Conservation (phyloP, 495 filamentous ascomycete species). For the Lepraria neglecta region DNA sequence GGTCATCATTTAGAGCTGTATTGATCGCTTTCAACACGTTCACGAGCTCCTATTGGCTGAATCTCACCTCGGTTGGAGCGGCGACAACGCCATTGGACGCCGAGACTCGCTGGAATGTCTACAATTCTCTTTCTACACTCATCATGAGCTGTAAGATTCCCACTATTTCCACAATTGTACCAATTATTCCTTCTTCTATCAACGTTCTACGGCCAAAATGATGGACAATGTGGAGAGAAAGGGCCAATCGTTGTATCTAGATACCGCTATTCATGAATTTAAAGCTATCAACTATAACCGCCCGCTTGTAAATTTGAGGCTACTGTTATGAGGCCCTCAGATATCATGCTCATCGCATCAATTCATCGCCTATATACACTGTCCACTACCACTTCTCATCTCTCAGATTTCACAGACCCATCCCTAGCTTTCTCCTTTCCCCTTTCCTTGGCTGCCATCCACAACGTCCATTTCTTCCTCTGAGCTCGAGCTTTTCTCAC, state of each 20-base stretch:
- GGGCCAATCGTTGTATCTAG: background rate
- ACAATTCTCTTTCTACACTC: too few species aligned
- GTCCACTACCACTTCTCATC: background rate
- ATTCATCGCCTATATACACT: conserved; percentile 8
- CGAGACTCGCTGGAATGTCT: too few species aligned
- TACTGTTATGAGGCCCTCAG: conserved; percentile 23
- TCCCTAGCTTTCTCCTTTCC: conserved; percentile 9
- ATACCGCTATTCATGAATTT: background rate
- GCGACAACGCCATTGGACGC: too few species aligned
- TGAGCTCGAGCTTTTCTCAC: conserved; percentile 2
- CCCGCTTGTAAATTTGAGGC: background rate
- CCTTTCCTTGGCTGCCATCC: conserved; percentile 7
- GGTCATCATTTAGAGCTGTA: too few species aligned
- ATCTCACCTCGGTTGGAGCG: too few species aligned
- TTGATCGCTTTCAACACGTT: too few species aligned
- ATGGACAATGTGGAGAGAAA: too few species aligned
- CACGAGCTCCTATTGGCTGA: too few species aligned
- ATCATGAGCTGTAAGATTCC: too few species aligned
- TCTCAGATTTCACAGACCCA: background rate
- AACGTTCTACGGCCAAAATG: too few species aligned
- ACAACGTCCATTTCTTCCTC: conserved; percentile 16
- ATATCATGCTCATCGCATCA: conserved; percentile 6
- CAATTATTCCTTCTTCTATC: too few species aligned
- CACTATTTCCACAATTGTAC: too few species aligned
- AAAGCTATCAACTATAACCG: background rate